Evolutionary conservation across 2,329 filamentous ascomycete species (phyloP), one percentile per base, ranked within the genome.

Genomic region (Pseudofabraea citricarpa): DNA sequence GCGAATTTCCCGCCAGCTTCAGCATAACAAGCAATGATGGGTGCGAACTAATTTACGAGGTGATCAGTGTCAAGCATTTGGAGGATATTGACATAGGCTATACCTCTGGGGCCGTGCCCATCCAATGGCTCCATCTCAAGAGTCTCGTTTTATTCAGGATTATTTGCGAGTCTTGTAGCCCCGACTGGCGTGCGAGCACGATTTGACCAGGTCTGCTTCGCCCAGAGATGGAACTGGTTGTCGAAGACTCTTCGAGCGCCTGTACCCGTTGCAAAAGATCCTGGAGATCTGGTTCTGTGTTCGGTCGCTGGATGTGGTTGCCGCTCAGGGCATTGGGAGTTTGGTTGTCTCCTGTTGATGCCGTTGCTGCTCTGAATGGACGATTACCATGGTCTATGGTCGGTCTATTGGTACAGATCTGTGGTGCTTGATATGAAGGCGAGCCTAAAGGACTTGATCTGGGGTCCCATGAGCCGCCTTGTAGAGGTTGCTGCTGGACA

Each of bases 81-180:
- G 15, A 13, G 35, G 16, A 31, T 13, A 6, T 19, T 20, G 13
- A 35, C 24, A 16, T 18, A 19, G n/a, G 21, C 32, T 21, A 7
- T 61, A 64, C 63, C 55, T 64, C 59, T 38, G 54, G 38, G n/a
- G 57, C 53, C 9, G 42, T 52, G 6, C 55, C 58, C 51, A 64
- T 54, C 57, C 57, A 61, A 22, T 60, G 54, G 44, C 57, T 64
- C 51, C 58, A 63, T 41, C 59, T 53, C 6, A 64, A 39, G 4
- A 61, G 51, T 20, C 64, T 59, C 5, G 63, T 61, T 49, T 68
- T 67, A 44, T 67, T 62, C n/a, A 65, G 36, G 15, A 51, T 48
- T 19, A 64, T 55, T 21, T 62, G 55, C 3, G 61, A 59, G 36
- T 56, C 48, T 15, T 59, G 53, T 5, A 53, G 33, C 6, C 52